Conservation (phyloP, 352 stramenopile species). For the Phytophthora megakarya region DNA sequence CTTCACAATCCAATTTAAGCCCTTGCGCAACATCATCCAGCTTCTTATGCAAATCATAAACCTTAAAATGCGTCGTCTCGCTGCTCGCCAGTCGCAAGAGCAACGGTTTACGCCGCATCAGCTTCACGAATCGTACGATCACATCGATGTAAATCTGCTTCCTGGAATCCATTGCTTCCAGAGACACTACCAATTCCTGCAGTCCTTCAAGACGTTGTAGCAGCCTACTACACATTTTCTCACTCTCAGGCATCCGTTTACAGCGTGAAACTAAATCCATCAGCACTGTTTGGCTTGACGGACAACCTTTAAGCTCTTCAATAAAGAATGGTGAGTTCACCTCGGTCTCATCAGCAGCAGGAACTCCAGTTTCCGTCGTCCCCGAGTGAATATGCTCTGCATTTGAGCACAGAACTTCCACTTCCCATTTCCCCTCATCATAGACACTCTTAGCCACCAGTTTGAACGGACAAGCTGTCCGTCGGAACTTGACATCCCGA, state of each 20-base stretch:
- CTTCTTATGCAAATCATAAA: neutral
- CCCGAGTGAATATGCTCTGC: conserved; percentile 6
- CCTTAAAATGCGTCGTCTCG: neutral
- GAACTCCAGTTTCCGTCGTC: neutral
- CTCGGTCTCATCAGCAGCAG: neutral
- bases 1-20: neutral
- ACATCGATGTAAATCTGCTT: conserved; percentile 10
- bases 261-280: conserved; percentile 3
- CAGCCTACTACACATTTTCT: conserved; percentile 7
- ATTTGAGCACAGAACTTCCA: conserved; percentile 10
- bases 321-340: neutral
- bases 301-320: neutral
- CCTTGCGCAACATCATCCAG: neutral
- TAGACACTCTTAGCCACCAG: conserved; percentile 10
- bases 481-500: conserved; percentile 12
- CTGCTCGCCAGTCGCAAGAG: conserved; percentile 7
- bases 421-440: conserved; percentile 3
- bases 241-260: conserved; percentile 14
- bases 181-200: conserved; percentile 5
- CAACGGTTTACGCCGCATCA: conserved; percentile 7
- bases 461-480: conserved; percentile 16
- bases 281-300: conserved; percentile 3
- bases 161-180: conserved; percentile 56
- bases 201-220: conserved; percentile 6
- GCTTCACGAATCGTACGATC: conserved; percentile 7